Conservation (phyloP, 2,329 filamentous ascomycete genomes). For the Lasiodiplodia sp. region DNA sequence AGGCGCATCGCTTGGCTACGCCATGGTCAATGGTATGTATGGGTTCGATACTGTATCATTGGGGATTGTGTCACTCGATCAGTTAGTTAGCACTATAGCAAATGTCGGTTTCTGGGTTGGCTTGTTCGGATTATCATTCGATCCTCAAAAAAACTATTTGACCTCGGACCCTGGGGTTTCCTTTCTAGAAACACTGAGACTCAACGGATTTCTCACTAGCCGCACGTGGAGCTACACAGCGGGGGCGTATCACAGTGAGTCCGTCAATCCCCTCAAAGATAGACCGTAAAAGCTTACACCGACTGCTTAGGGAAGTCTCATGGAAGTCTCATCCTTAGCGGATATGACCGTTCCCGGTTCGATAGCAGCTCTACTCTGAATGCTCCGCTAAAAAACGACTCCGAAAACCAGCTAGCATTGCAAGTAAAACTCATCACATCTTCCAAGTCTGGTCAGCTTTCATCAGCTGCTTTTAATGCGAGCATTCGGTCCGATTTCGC, state of each 20-base stretch:
- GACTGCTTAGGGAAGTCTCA: background rate
- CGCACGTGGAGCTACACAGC: constrained; percentile 4
- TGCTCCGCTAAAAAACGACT: too few species aligned
- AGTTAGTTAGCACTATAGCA: too few species aligned
- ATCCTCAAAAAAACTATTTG: too few species aligned
- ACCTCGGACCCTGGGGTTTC: background rate
- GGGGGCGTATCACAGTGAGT: background rate
- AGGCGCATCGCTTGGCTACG: too few species aligned
- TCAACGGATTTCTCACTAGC: background rate
- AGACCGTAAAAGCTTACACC: too few species aligned
- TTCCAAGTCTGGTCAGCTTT: background rate
- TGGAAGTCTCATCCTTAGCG: background rate
- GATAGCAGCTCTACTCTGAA: background rate
- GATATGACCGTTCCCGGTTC: background rate
- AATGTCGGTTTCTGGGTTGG: too few species aligned
- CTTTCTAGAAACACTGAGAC: background rate
- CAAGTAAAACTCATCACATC: background rate
- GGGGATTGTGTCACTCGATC: too few species aligned
- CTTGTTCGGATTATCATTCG: too few species aligned
- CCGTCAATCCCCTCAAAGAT: too few species aligned
- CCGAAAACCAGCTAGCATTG: too few species aligned
- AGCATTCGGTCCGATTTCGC: background rate
- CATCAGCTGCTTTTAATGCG: background rate
- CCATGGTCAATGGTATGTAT: too few species aligned
- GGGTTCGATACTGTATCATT: too few species aligned